These are phyloP conservation scores for Rosa multiflora DNA, from an alignment of 306 rosid species.

Conservation along the genomic window DNA sequence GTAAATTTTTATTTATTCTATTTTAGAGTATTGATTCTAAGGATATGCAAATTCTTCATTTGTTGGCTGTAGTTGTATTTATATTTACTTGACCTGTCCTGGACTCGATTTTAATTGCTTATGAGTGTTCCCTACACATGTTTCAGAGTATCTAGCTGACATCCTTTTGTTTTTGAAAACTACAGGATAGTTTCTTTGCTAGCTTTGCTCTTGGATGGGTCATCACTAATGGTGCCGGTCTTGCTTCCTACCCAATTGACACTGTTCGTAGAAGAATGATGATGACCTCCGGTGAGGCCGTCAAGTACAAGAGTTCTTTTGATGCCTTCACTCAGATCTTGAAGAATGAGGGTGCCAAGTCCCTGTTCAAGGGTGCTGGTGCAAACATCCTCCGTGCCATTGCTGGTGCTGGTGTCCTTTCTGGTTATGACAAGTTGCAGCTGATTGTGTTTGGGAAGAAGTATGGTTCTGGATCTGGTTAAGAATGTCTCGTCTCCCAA, in stretches of 20 bases:
- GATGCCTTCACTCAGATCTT: conserved; percentile 76
- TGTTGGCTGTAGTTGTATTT: background rate
- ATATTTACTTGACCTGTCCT: background rate
- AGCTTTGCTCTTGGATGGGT: conserved; percentile 95
- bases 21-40: too few relatives aligned
- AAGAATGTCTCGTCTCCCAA: background rate
- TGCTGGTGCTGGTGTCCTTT: conserved; percentile 96
- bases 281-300: conserved; percentile 99
- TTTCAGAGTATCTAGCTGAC: background rate
- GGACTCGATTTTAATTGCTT: too few relatives aligned
- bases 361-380: conserved; percentile 94
- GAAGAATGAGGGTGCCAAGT: conserved; percentile 85
- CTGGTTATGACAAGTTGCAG: conserved; percentile 93
- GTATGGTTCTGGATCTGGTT: conserved; percentile 80
- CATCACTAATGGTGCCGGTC: conserved; percentile 88
- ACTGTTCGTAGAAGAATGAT: conserved; percentile 97
- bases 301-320: conserved; percentile 77
- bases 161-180: background rate
- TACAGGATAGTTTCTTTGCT: conserved; percentile 82
- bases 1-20: too few relatives aligned
- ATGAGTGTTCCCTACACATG: background rate
- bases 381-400: conserved; percentile 90
- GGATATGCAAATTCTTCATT: background rate
- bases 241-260: conserved; percentile 92
- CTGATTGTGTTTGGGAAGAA: conserved; percentile 76